phyloP scores from a whole-genome alignment of 2,329 filamentous ascomycete genomes.

The Dactylellina sp. region DNA sequence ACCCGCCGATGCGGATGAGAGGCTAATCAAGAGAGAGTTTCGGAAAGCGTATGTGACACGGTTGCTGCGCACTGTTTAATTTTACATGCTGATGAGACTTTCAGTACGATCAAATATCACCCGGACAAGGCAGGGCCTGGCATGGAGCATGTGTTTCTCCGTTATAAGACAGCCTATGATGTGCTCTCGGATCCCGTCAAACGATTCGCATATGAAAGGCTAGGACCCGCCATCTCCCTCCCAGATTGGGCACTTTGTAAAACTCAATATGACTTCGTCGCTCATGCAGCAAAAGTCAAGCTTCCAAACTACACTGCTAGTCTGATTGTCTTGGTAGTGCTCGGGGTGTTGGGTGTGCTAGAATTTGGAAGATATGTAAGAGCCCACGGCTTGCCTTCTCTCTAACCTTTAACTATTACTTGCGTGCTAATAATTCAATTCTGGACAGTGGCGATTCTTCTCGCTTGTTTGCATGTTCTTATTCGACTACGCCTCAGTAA shows the following conservation, averaged over 20 bases:
- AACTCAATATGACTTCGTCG: constrained; percentile 79
- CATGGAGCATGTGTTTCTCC: constrained; percentile 75
- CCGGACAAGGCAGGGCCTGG: constrained; percentile 79
- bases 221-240: constrained; percentile 76
- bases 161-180: constrained; percentile 85
- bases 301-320: constrained; percentile 73
- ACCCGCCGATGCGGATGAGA: constrained; percentile 75
- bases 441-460: constrained; percentile 66
- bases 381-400: background rate
- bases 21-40: constrained; percentile 84
- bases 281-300: constrained; percentile 72
- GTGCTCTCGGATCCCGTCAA: constrained; percentile 80
- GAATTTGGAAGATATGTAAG: constrained; percentile 72
- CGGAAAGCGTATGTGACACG: constrained; percentile 70
- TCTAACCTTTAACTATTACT: background rate
- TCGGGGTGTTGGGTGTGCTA: constrained; percentile 75
- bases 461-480: constrained; percentile 69
- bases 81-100: constrained; percentile 67
- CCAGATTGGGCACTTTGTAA: constrained; percentile 73
- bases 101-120: constrained; percentile 67
- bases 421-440: background rate
- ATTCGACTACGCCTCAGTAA: constrained; percentile 68
- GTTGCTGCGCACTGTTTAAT: background rate
- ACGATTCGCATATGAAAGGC: constrained; percentile 89
- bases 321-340: constrained; percentile 71